Evolutionary conservation across 768 basidiomycete species (phyloP), one percentile per base, ranked within the genome.

Genomic region (Zangia roseola): DNA sequence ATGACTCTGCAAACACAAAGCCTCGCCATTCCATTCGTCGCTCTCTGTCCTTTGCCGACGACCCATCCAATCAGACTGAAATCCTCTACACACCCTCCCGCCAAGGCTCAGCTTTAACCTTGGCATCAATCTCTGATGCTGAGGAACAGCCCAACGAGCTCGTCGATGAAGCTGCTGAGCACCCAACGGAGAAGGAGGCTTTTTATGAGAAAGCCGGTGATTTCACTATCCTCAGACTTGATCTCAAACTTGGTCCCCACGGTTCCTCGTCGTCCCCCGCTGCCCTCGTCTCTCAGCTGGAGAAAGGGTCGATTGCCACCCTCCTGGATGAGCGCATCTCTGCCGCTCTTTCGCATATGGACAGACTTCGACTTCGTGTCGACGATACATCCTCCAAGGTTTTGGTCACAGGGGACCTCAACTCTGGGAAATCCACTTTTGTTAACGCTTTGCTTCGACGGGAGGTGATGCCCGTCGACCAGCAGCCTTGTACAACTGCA

Each of bases 391-490:
- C 91, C 1, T 95, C 93, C 61, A 92, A 97, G 67, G 93, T 99
- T 42, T 83, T 99, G 55, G 93, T 99, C 50, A 98, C 97, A 20
- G 97, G 97, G 52, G 97, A 99, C 66, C 78, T 99, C 50, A 99
- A 99, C 67, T 89, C 97, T 30, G 97, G 97, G 60, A 99, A 99
- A 71, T 97, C 94, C 17, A 98, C 97, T 0, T 91, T 99, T 64
- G 92, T 99, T 65, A 99, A 99, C 63, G 91, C 95, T 5, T 75
- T 99, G 28, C 82, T 99, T 5, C 78, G 93, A 39, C 80, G 93
- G 6, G 83, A 91, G 62, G 84, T 97, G 37, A 91, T 99, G 88
- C 94, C 97, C 8, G 86, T 94, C 51, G 97, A 99, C 69, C 94
- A 99, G 65, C 97, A 98, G 65, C 97, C 97, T 4, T 91, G 94